Evolutionary conservation across 2,329 filamentous ascomycete genomes (phyloP), one percentile per base, ranked within the genome.

Genomic region (Thermothelomyces thermophilus): DNA sequence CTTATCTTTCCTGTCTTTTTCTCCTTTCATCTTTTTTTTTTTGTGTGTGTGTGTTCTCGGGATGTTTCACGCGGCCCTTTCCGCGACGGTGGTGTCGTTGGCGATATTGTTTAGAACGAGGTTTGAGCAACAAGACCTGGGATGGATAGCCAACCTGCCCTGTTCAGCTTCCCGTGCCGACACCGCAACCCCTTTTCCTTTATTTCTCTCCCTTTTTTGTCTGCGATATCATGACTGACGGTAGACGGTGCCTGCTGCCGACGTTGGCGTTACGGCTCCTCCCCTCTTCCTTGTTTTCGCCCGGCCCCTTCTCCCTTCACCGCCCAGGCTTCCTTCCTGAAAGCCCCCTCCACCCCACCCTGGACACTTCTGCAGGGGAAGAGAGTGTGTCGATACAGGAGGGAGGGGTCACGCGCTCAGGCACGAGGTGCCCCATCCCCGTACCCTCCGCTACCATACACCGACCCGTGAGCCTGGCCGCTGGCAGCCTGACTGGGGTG

Each of bases 391-490:
- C 13, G 33, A 35, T n/a, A n/a, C 17, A 26, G 26, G 14, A 42
- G 14, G 33, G 33, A 16, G 36, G 42, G 33, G 42, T 44, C 48
- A 49, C 47, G 33, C 41, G 47, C 33, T 54, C 53, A 61, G 19
- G 57, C 58, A 41, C 58, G 56, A 37, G 55, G 54, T 6, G 48
- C 45, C 10, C 58, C 56, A 3, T 60, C 60, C 13, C 53, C 58
- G 30, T 61, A 62, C 5, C 49, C 48, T 34, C 54, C 53, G 31
- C 54, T 50, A 20, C 56, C 54, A 36, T 60, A 62, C 17, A 57
- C 56, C 39, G 54, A 52, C 10, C 55, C 41, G 41, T 72, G 72
- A 28, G 68, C 55, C 28, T 52, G 52, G 30, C 51, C 47, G 35
- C 46, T 30, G 28, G 39, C 35, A 2, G 47, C 11, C 28, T 56